Conservation (phyloP, 2,329 filamentous ascomycete species). For the Fusarium palustre region DNA sequence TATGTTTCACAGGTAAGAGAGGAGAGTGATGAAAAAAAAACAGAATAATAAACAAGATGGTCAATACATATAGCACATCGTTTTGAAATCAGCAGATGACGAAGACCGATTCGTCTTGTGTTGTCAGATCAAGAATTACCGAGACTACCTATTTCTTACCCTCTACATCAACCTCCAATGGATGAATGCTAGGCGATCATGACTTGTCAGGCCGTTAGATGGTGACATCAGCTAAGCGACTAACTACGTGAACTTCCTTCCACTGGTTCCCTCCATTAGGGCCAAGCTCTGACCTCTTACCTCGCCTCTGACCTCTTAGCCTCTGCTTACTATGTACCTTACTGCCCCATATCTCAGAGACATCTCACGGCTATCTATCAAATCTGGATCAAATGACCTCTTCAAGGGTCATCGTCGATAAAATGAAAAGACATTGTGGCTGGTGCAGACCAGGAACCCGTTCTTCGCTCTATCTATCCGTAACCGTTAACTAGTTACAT, state of each 20-base stretch:
- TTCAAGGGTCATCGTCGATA: slow-evolving; percentile 7
- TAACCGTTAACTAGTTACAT: background rate
- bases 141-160: background rate
- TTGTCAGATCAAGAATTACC: slow-evolving; percentile 36
- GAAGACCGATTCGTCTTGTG: background rate
- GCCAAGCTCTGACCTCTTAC: slow-evolving; percentile 2
- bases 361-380: slow-evolving; percentile 4
- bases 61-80: background rate
- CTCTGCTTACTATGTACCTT: slow-evolving; percentile 16
- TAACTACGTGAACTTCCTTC: slow-evolving; percentile 12
- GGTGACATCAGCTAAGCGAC: slow-evolving; percentile 39
- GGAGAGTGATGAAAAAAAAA: slow-evolving; percentile 6
- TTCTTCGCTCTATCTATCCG: slow-evolving; percentile 15
- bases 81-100: slow-evolving; percentile 7
- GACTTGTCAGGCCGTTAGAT: slow-evolving; percentile 30
- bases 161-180: background rate
- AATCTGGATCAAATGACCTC: slow-evolving; percentile 13
- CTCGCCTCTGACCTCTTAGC: background rate
- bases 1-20: slow-evolving; percentile 23
- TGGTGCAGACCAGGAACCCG: slow-evolving; percentile 11
- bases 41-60: slow-evolving; percentile 7
- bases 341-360: slow-evolving; percentile 22
- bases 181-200: slow-evolving; percentile 8
- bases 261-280: slow-evolving; percentile 1
- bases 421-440: slow-evolving; percentile 20